A percentile compares a stretch with the other conserved stretches of the same genome.
These are phyloP conservation scores for Xylaria longipes DNA, from an alignment of 495 filamentous ascomycete species.

Conservation along the genomic window DNA sequence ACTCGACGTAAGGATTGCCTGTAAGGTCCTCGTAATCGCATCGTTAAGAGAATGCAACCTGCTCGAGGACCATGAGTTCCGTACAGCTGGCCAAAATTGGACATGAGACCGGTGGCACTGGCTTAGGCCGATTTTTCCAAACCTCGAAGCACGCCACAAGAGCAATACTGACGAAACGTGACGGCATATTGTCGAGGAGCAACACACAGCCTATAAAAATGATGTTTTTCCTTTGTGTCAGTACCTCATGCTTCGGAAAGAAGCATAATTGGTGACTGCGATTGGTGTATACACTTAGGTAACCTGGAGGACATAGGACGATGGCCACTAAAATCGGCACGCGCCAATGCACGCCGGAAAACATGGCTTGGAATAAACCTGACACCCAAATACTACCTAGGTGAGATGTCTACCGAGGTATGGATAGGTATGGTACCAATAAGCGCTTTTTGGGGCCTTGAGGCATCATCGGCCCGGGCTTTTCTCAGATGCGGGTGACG, in stretches of 20 bases:
- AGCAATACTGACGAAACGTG: constrained; percentile 20
- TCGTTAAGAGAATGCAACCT: not conserved
- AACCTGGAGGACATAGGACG: not conserved
- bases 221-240: not conserved
- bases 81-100: not conserved
- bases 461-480: constrained; percentile 9
- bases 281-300: not conserved
- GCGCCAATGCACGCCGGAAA: not conserved
- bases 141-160: constrained; percentile 10
- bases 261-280: not conserved
- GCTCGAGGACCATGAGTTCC: not conserved
- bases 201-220: constrained; percentile 14
- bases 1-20: not conserved
- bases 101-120: not conserved
- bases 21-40: not conserved
- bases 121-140: not conserved
- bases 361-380: not conserved
- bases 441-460: not conserved
- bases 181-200: constrained; percentile 4
- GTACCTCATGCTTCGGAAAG: not conserved
- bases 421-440: not conserved
- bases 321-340: not conserved
- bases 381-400: constrained; percentile 14
- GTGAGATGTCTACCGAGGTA: constrained; percentile 3
- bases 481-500: constrained; percentile 15